These are phyloP conservation scores for Ceratobasidium sp. DNA, from an alignment of 1,284 basidiomycete genomes.

Conservation along the genomic window DNA sequence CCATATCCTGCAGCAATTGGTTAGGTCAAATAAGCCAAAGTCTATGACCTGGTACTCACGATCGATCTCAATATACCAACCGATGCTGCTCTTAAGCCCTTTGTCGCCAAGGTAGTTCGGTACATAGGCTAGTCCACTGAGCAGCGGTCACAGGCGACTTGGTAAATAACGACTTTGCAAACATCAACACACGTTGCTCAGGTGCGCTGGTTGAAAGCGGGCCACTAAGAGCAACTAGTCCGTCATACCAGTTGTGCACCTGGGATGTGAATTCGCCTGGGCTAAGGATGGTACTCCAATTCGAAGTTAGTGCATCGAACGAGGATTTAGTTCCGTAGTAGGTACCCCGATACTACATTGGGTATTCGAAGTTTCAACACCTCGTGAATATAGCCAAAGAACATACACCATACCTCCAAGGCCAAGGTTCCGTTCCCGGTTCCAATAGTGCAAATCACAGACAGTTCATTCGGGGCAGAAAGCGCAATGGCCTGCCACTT, in stretches of 20 bases:
- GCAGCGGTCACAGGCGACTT: conserved; percentile 11
- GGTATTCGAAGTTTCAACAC: conserved; percentile 27
- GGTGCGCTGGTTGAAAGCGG: background rate
- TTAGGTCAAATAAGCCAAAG: background rate
- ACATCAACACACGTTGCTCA: background rate
- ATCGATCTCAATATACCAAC: conserved; percentile 44
- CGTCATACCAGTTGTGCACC: conserved; percentile 26
- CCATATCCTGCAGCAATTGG: conserved; percentile 44
- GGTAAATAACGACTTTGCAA: conserved; percentile 16
- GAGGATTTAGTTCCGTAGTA: conserved; percentile 18
- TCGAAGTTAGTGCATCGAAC: conserved; percentile 10
- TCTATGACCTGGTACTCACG: conserved; percentile 1
- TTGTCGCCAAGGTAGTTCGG: conserved; percentile 38
- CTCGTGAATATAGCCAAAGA: background rate
- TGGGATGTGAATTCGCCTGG: conserved; percentile 16
- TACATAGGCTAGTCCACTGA: conserved; percentile 38
- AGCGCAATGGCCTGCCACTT: conserved; percentile 42
- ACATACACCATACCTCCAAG: background rate
- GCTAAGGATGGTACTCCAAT: conserved; percentile 22
- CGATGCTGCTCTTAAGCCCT: background rate
- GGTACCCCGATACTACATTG: conserved; percentile 18
- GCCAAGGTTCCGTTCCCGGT: background rate
- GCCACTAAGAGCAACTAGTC: conserved; percentile 29
- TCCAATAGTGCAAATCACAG: conserved; percentile 24
- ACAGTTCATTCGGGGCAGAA: conserved; percentile 39